These are phyloP conservation scores for Bruguiera hainesii DNA, from an alignment of 441 rosid genomes.

Conservation along the genomic window DNA sequence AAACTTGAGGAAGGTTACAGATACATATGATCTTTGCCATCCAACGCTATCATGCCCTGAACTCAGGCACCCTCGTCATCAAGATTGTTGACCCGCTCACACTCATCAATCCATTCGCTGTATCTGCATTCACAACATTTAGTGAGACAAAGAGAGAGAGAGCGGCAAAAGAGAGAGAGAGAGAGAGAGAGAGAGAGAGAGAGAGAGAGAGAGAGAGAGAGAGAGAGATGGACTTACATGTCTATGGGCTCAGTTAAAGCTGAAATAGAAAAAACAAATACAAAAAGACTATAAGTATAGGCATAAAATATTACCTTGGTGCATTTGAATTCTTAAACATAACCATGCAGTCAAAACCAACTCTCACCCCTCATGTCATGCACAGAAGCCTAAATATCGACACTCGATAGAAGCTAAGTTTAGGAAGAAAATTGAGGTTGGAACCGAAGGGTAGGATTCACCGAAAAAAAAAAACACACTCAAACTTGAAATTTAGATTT, in stretches of 20 bases:
- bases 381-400: too few relatives aligned
- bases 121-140: constrained; percentile 28
- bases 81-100: constrained; percentile 70
- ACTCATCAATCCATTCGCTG: constrained; percentile 84
- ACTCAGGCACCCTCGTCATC: constrained; percentile 69
- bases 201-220: neutral
- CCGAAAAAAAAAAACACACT: too few relatives aligned
- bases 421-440: too few relatives aligned
- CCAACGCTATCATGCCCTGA: neutral
- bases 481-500: too few relatives aligned
- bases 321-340: too few relatives aligned
- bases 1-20: neutral
- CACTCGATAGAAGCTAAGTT: too few relatives aligned
- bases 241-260: constrained; percentile 86
- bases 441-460: too few relatives aligned
- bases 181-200: neutral
- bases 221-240: constrained; percentile 49
- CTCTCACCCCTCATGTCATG: too few relatives aligned
- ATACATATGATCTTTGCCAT: neutral
- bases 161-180: neutral
- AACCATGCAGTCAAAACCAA: too few relatives aligned
- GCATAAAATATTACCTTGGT: neutral
- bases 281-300: neutral
- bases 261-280: constrained; percentile 35
- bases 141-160: neutral